These are phyloP conservation scores for Taiozyma sp. DNA, from an alignment of 1,139 yeast genomes.

Conservation along the genomic window DNA sequence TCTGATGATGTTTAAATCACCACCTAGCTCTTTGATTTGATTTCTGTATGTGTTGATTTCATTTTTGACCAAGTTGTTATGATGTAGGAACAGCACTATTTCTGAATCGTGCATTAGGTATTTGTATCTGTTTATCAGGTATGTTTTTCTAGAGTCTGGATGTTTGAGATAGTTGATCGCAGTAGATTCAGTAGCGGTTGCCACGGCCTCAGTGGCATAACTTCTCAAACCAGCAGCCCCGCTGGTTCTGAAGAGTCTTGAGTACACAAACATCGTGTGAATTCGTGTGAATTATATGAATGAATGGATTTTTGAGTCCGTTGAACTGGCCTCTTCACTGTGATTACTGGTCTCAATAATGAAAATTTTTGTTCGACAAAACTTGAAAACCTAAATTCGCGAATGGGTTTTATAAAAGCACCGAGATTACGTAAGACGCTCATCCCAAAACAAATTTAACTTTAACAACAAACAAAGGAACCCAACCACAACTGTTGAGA, in stretches of 20 bases:
- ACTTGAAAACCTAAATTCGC: background rate
- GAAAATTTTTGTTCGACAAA: background rate
- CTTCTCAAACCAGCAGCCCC: conserved; percentile 7
- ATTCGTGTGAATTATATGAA: background rate
- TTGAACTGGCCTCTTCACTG: background rate
- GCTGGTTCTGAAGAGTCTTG: conserved; percentile 2
- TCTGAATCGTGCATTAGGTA: conserved; percentile 63
- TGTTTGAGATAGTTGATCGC: conserved; percentile 23
- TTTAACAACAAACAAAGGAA: background rate
- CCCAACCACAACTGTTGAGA: background rate
- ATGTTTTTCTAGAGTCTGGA: conserved; percentile 67
- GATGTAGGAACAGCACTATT: conserved; percentile 74
- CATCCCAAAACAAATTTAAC: background rate
- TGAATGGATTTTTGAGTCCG: background rate
- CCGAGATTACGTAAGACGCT: background rate
- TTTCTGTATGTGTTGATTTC: conserved; percentile 65
- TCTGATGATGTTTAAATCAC: conserved; percentile 61
- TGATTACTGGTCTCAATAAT: background rate
- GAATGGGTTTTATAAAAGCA: background rate
- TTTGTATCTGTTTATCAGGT: conserved; percentile 73
- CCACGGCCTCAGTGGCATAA: conserved; percentile 11
- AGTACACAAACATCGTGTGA: background rate
- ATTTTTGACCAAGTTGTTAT: conserved; percentile 67
- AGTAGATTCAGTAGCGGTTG: conserved; percentile 16
- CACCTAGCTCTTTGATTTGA: conserved; percentile 61